Percentiles rank a stretch among this genome's conserved stretches.
These are phyloP conservation scores for Posidonia oceanica DNA, from an alignment of 116 monocot species.

Conservation along the genomic window DNA sequence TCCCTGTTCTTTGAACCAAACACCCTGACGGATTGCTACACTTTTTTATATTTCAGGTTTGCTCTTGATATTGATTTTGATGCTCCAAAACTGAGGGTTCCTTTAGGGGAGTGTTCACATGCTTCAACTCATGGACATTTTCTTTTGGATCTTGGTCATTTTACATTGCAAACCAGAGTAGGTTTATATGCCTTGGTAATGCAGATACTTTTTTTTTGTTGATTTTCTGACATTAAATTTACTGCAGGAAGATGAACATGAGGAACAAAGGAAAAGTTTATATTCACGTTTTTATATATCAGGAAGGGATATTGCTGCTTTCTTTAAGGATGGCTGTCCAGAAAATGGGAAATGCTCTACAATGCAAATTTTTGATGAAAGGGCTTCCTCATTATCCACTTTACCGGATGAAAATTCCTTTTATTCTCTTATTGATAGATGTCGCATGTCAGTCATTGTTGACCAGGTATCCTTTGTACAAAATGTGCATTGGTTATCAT, in stretches of 20 bases:
- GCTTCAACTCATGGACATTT: slow-evolving; percentile 34
- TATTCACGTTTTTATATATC: slow-evolving; percentile 85
- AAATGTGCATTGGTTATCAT: neutral
- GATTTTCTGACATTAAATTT: slow-evolving; percentile 4
- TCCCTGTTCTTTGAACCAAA: neutral
- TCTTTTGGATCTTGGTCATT: slow-evolving; percentile 94
- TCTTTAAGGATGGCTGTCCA: slow-evolving; percentile 46
- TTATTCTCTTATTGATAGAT: slow-evolving; percentile 86
- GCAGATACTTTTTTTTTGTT: neutral
- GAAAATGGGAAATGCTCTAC: slow-evolving; percentile 9
- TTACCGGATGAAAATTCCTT: slow-evolving; percentile 16
- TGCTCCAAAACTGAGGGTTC: slow-evolving; percentile 90
- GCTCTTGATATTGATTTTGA: slow-evolving; percentile 92
- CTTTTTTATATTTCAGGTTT: slow-evolving; percentile 44
- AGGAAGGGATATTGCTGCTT: slow-evolving; percentile 83
- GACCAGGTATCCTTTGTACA: slow-evolving; percentile 55
- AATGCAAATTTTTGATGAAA: slow-evolving; percentile 8
- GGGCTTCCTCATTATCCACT: slow-evolving; percentile 4
- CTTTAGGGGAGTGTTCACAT: slow-evolving; percentile 28
- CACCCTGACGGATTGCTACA: neutral
- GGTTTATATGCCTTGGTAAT: slow-evolving; percentile 7
- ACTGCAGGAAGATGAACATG: slow-evolving; percentile 51
- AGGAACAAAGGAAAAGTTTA: slow-evolving; percentile 60
- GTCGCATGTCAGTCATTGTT: slow-evolving; percentile 81
- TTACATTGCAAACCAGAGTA: slow-evolving; percentile 81